Base-by-base conservation (phyloP, 805 yeast species). In the Saccharomycopsis amapae region DNA sequence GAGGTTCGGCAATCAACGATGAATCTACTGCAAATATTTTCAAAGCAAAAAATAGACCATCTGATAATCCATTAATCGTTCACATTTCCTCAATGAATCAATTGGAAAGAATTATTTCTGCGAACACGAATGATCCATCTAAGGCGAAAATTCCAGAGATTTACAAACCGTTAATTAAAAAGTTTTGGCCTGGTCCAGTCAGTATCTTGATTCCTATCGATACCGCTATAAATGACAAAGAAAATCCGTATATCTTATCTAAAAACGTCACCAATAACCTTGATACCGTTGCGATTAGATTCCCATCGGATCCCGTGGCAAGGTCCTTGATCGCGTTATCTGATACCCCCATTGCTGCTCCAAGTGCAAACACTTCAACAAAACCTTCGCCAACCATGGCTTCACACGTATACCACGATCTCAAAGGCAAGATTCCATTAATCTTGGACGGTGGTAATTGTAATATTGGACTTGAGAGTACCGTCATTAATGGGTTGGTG, bases 101-200 rank as follows among this genome's bases (percentile, higher is more conserved):
- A 63, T 68, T 93, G 36, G 68, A 77, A 45, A 63, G 83, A 30
- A 71, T 71, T 53, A 65, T 89, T 35, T 67, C 77, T n/a, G 69
- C 72, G 2, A 53, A 53, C 2, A 45, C 41, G 1, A 46, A 51
- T 13, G 55, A 60, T 10, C 55, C 56, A 4, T 49, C 62, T 17
- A 66, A 63, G 47, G 64, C 67, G 22, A 64, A 68, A 20, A 74
- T 90, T 4, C 97, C 97, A 0, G 64, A 65, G 1, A 71, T 80
- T 0, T 93, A 93, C 60, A 63, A 67, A 26, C 73, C 77, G 0
- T 67, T 93, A 35, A 68, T 89, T 9, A 69, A 71, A 2, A 71
- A 71, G 51, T 83, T 85, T 56, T 93, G 97, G 97, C 98, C 98
- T 0, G 98, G 98, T 0, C 97, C 98, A 0, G 65, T 93, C 46